Evolutionary conservation across 805 yeast species (phyloP), one percentile per base, ranked within the genome.

Genomic region (Wickerhamomyces chaumierensis): DNA sequence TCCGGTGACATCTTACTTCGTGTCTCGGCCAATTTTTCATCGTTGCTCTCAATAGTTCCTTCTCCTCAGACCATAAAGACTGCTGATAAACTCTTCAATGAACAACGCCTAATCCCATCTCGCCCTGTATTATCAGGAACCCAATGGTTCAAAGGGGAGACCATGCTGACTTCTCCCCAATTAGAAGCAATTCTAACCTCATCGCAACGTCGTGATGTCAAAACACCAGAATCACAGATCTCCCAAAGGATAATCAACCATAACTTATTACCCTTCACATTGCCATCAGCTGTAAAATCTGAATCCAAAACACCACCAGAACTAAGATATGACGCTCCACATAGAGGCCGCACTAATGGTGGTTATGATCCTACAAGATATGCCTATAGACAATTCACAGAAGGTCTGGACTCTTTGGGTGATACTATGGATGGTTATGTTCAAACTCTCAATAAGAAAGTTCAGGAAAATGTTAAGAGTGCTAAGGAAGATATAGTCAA

Each of bases 61-160:
- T 33, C 34, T 8, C 9, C 41, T 17, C 6, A 7, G 9, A 44
- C 44, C 12, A 15, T 33, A 8, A 45, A 43, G 7, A 11, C 21
- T 12, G 23, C 34, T 8, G 95, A 84, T 55, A 60, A 68, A 2
- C 60, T 92, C 28, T 88, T 80, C 61, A 81, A 83, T 51, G 80
- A 74, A 19, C 72, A 75, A 43, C 67, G 81, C 34, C 61, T 70
- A 5, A 71, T 81, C 17, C 94, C 95, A 2, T 72, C 75, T 25
- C 68, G 97, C 36, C 99, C 98, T 2, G 68, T 74, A 4, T 75
- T 84, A 6, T 75, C 86, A 29, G 73, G 92, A 0, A 64, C 83
- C 34, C 90, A 81, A 56, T 83, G 96, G 92, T 84, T 92, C 6
- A 75, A 80, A 47, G 96, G 96, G 3, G 63, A 81, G 0, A 74